Evolutionary conservation across 1,139 yeast genomes (phyloP).

Genomic region (Geotrichum carabidarum): DNA sequence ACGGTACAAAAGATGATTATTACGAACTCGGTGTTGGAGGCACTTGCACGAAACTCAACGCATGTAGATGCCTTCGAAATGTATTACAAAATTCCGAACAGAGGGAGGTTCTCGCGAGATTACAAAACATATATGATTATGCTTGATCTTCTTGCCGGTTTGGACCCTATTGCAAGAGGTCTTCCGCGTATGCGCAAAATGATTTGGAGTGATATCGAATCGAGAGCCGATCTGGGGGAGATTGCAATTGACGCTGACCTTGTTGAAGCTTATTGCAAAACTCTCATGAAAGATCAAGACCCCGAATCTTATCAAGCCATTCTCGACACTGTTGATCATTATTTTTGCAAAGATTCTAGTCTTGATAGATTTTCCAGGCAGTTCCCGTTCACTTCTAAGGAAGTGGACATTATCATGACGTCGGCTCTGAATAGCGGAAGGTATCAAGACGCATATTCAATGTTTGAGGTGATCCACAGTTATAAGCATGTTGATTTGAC

Average conservation of each 20-base stretch:
- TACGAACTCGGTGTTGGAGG: constrained; percentile 4
- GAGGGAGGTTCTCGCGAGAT: constrained; percentile 10
- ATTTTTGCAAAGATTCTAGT: neutral
- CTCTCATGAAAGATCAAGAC: neutral
- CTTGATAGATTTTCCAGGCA: neutral
- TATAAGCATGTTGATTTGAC: neutral
- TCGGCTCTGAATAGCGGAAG: neutral
- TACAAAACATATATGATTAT: constrained; percentile 6
- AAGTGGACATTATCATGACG: constrained; percentile 7
- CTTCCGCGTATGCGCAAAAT: neutral
- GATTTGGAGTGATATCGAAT: constrained; percentile 7
- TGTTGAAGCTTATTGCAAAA: constrained; percentile 1
- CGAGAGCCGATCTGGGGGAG: constrained; percentile 1
- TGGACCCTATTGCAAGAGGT: neutral
- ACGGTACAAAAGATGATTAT: neutral
- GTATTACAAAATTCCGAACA: constrained; percentile 3
- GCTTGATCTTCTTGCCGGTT: constrained; percentile 5
- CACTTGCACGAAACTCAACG: constrained; percentile 1
- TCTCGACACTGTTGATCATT: neutral
- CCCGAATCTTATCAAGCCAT: neutral
- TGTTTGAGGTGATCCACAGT: neutral
- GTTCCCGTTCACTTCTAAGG: constrained; percentile 5
- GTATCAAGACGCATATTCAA: neutral
- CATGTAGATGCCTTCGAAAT: constrained; percentile 4
- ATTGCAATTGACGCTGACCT: constrained; percentile 2